Evolutionary conservation across 495 filamentous ascomycete species (phyloP).

Genomic region (Echria macrotheca): DNA sequence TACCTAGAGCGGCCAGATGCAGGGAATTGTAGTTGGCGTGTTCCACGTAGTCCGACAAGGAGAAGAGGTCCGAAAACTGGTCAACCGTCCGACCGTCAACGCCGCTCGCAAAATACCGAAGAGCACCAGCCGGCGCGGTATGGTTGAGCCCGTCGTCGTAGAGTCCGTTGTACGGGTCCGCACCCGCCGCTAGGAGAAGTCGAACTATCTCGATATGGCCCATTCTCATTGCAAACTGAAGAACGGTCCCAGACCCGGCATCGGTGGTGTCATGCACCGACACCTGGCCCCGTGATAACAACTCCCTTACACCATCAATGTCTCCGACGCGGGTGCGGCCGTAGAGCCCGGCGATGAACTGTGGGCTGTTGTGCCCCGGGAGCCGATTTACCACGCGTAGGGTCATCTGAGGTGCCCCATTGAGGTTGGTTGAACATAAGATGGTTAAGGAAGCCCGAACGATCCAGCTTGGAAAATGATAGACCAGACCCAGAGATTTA

Average conservation of each 20-base stretch:
- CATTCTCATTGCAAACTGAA: not conserved
- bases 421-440: not conserved
- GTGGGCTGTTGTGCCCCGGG: not conserved
- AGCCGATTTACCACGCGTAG: not conserved
- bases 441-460: not conserved
- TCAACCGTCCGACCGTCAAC: not conserved
- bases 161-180: not conserved
- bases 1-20: not conserved
- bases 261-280: not conserved
- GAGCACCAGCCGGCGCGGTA: not conserved
- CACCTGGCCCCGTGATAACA: not conserved
- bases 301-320: not conserved
- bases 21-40: not conserved
- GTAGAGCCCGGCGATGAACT: not conserved
- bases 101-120: not conserved
- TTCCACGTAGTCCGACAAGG: not conserved
- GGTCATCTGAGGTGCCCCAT: not conserved
- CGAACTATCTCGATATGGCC: not conserved
- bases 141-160: not conserved
- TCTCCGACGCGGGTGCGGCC: not conserved
- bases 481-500: not conserved
- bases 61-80: not conserved
- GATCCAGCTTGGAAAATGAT: not conserved
- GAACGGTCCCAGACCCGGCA: not conserved
- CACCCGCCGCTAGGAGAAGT: not conserved